Percentiles rank a stretch among this genome's conserved stretches.
phyloP scores from a whole-genome alignment of 2,329 filamentous ascomycete genomes.

The Talaromyces islandicus region DNA sequence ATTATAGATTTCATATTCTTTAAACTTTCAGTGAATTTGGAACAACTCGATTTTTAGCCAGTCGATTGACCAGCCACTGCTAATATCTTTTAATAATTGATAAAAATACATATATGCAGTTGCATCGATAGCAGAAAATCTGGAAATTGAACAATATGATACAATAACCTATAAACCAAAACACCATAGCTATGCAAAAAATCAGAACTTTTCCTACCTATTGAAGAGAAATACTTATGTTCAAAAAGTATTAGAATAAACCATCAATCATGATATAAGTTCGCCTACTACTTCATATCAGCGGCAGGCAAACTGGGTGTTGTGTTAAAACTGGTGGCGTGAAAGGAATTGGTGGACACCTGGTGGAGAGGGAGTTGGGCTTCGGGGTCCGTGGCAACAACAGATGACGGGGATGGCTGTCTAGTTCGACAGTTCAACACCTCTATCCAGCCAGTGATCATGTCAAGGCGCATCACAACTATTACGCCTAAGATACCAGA shows the following conservation, averaged over 20 bases:
- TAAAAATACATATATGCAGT: neutral
- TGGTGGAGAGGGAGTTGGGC: neutral
- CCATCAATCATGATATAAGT: neutral
- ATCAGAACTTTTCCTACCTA: neutral
- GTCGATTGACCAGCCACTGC: neutral
- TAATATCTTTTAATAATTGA: neutral
- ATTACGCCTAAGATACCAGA: neutral
- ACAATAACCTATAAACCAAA: neutral
- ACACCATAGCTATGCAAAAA: neutral
- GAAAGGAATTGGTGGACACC: neutral
- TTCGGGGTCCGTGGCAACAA: neutral
- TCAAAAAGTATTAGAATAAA: neutral
- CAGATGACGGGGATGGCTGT: neutral
- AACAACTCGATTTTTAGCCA: neutral
- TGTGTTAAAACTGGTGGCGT: neutral
- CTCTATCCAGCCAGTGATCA: neutral
- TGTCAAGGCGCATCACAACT: neutral
- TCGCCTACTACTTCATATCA: neutral
- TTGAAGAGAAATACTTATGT: neutral
- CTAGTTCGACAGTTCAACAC: neutral
- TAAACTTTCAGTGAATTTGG: neutral
- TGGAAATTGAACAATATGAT: neutral
- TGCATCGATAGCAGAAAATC: neutral
- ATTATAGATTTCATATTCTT: neutral
- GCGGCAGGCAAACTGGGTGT: neutral